Evolutionary conservation across 202 grass and related monocot genomes (phyloP), one percentile per base, ranked within the genome.

Genomic region (Setaria viridis): DNA sequence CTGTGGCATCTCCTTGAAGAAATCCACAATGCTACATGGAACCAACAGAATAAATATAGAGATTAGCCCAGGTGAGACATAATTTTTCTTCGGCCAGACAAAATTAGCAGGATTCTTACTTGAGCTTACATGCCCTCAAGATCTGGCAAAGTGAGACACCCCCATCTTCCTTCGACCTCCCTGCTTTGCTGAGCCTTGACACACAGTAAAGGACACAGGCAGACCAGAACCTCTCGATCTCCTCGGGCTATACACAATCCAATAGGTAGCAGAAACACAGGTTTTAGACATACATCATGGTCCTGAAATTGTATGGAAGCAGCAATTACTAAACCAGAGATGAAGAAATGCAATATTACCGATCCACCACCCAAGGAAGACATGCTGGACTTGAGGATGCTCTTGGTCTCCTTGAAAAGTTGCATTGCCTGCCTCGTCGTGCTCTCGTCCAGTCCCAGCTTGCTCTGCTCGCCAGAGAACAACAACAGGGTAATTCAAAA

Each of bases 1-100:
- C 87, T 99, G 97, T 20, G 90, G 93, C 80, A 99, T 89, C 82
- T 96, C 97, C 79, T 96, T 96, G 80, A 99, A 96, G 72, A 99
- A 99, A 45, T 93, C 93, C 49, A 91, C 76, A 59, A 94, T 89
- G 70, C 97, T 99, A 82, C 59, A 90, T 62, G 30, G 73, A 54
- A 57, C 62, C 79, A 83, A 82, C 7, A 88, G 56, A 85, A 32
- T 54, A 19, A 83, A 73, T 60, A 68, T 29, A 58, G 45, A 67
- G 57, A 67, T 74, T 47, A 67, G 59, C 14, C 3, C 65, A 86
- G 75, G 16, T 66, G 15, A 88, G 53, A 47, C 20, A n/a, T 67
- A 39, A 77, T 43, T 83, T 47, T 11, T 68, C n/a, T 47, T 79
- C 60, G 43, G 5, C 19, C 7, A 76, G 72, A 78, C 3, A 79